Percentiles rank a stretch among this genome's conserved stretches.
Evolutionary conservation across 108 stramenopile genomes (phyloP).

Genomic region (Cyclotella kingstonii): DNA sequence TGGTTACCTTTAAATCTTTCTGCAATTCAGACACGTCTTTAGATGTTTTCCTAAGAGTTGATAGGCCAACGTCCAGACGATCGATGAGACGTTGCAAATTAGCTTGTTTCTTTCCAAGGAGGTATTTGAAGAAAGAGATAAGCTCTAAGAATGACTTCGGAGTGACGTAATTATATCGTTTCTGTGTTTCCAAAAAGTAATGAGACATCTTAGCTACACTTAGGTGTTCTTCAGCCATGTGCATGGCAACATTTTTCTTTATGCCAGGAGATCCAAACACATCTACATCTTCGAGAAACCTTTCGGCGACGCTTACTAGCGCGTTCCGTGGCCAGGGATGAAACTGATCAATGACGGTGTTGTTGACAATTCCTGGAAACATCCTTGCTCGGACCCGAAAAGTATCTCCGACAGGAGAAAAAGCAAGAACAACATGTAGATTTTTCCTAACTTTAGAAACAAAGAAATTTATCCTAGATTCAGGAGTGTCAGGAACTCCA

Average conservation of each 20-base stretch:
- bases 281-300: slow-evolving; percentile 79
- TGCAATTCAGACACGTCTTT: slow-evolving; percentile 85
- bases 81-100: slow-evolving; percentile 74
- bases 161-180: slow-evolving; percentile 90
- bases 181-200: slow-evolving; percentile 63
- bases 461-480: slow-evolving; percentile 71
- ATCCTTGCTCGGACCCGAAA: slow-evolving; percentile 85
- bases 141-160: slow-evolving; percentile 90
- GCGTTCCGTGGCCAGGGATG: slow-evolving; percentile 92
- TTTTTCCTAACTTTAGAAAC: slow-evolving; percentile 72
- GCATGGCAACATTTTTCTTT: slow-evolving; percentile 59
- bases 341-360: slow-evolving; percentile 85
- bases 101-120: slow-evolving; percentile 72
- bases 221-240: slow-evolving; percentile 89
- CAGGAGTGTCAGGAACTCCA: slow-evolving; percentile 74
- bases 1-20: slow-evolving; percentile 77
- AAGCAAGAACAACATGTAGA: slow-evolving; percentile 83
- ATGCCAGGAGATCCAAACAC: slow-evolving; percentile 44
- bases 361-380: slow-evolving; percentile 89
- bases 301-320: slow-evolving; percentile 75
- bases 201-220: slow-evolving; percentile 66
- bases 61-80: slow-evolving; percentile 86
- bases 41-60: slow-evolving; percentile 80
- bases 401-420: slow-evolving; percentile 86
- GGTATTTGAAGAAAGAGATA: slow-evolving; percentile 85